Evolutionary conservation across 805 yeast species (phyloP).

Genomic region (Yamadazyma akitaensis): DNA sequence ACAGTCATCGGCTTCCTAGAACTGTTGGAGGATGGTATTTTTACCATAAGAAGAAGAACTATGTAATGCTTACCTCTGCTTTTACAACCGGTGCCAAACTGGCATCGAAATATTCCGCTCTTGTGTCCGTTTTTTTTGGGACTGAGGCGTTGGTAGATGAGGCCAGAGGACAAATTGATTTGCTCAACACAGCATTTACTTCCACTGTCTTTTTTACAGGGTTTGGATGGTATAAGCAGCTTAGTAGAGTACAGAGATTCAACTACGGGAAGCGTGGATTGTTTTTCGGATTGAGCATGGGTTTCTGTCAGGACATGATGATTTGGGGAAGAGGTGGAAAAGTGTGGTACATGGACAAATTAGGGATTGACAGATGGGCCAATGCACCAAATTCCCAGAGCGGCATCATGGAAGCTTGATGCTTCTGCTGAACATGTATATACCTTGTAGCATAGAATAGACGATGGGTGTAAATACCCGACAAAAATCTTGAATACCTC

Average conservation of each 20-base stretch:
- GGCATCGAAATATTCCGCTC: conserved; percentile 33
- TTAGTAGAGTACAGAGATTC: conserved; percentile 42
- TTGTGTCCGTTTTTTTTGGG: conserved; percentile 52
- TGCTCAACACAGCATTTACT: conserved; percentile 59
- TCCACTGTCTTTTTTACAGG: conserved; percentile 49
- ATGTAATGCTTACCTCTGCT: conserved; percentile 62
- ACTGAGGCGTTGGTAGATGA: conserved; percentile 62
- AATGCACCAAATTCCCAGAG: not conserved
- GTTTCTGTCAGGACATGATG: conserved; percentile 64
- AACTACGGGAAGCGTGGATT: conserved; percentile 51
- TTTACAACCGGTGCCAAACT: conserved; percentile 45
- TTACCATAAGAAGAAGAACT: conserved; percentile 80
- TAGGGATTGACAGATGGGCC: conserved; percentile 1
- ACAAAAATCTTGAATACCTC: too few species aligned
- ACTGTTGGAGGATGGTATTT: conserved; percentile 85
- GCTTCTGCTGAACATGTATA: not conserved
- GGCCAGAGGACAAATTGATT: conserved; percentile 51
- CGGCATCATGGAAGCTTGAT: not conserved
- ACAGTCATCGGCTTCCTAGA: conserved; percentile 76
- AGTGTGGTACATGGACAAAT: conserved; percentile 58
- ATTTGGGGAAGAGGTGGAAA: conserved; percentile 56
- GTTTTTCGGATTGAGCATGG: conserved; percentile 56
- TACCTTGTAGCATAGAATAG: not conserved
- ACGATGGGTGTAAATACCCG: too few species aligned
- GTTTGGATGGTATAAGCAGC: conserved; percentile 45